A percentile compares a stretch with the other conserved stretches of the same genome.
Conservation (phyloP, 2,329 filamentous ascomycete genomes). For the Plenodomus biglobosus region DNA sequence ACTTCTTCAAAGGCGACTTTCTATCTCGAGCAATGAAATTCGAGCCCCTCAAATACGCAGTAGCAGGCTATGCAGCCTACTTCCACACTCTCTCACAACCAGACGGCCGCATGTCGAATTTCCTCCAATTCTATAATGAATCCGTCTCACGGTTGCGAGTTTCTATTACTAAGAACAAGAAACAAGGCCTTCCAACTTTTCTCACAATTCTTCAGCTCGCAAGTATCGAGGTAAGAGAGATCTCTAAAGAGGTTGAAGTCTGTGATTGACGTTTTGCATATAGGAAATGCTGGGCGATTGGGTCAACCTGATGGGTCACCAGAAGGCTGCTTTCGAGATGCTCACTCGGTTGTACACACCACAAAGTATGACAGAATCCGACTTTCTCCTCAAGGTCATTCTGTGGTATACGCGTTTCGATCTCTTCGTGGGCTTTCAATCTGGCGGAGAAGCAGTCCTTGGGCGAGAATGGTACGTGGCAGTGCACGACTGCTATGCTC, state of each 20-base stretch:
- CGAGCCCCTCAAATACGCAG: conserved; percentile 80
- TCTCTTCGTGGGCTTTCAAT: conserved; percentile 78
- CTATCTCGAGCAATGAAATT: conserved; percentile 72
- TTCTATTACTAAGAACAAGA: conserved; percentile 69
- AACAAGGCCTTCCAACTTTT: conserved; percentile 71
- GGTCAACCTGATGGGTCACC: conserved; percentile 90
- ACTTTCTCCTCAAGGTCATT: conserved; percentile 71
- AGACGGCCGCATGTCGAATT: conserved; percentile 73
- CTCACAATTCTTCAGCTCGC: conserved; percentile 88
- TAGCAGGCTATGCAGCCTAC: conserved; percentile 88
- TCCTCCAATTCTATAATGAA: conserved; percentile 86
- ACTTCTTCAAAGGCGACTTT: conserved; percentile 73
- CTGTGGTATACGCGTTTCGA: conserved; percentile 93
- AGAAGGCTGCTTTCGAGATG: conserved; percentile 83
- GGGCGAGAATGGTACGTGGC: conserved; percentile 75
- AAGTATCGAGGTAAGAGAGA: conserved; percentile 76
- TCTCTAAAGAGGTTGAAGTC: neutral
- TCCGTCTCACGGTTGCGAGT: conserved; percentile 76
- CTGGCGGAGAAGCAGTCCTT: conserved; percentile 72
- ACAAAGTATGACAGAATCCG: conserved; percentile 69
- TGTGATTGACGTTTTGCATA: conserved; percentile 11
- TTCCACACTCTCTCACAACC: conserved; percentile 73
- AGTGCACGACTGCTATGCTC: conserved; percentile 63
- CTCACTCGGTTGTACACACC: conserved; percentile 77
- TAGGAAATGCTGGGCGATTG: conserved; percentile 95